phyloP scores from a whole-genome alignment of 1,139 yeast species.

The Suhomyces bolitotheri region DNA sequence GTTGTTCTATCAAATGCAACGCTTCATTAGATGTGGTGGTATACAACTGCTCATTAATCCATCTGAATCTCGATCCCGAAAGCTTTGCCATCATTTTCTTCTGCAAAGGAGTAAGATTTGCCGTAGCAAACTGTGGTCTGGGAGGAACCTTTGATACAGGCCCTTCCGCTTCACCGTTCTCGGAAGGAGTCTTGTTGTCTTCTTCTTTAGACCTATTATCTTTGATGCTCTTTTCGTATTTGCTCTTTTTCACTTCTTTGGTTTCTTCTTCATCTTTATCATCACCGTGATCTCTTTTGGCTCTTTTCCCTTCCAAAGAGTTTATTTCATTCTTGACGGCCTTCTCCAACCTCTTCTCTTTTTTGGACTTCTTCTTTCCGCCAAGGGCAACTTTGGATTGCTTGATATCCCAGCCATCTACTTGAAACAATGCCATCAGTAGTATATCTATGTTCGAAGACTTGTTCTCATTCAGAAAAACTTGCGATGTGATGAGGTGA shows the following conservation, averaged over 20 bases:
- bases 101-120: slow-evolving; percentile 83
- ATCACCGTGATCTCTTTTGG: slow-evolving; percentile 9
- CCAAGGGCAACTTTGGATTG: slow-evolving; percentile 52
- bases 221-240: too few species aligned
- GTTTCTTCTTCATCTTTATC: slow-evolving; percentile 14
- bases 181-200: slow-evolving; percentile 9
- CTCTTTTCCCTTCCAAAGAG: slow-evolving; percentile 28
- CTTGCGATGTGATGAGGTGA: slow-evolving; percentile 1
- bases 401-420: slow-evolving; percentile 79
- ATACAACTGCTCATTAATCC: slow-evolving; percentile 95
- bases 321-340: slow-evolving; percentile 19
- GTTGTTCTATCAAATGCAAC: slow-evolving; percentile 65
- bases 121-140: slow-evolving; percentile 22
- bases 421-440: slow-evolving; percentile 70
- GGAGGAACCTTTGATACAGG: slow-evolving; percentile 1
- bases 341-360: slow-evolving; percentile 31
- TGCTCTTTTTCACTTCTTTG: slow-evolving; percentile 14
- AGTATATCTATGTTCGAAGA: not conserved
- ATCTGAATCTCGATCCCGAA: slow-evolving; percentile 91
- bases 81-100: slow-evolving; percentile 94
- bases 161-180: slow-evolving; percentile 13
- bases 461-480: slow-evolving; percentile 5
- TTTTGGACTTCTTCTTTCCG: slow-evolving; percentile 32
- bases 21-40: slow-evolving; percentile 83
- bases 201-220: slow-evolving; percentile 12